phyloP scores from a whole-genome alignment of 2,329 filamentous ascomycete species.

The Paracoccidioides brasiliensis region DNA sequence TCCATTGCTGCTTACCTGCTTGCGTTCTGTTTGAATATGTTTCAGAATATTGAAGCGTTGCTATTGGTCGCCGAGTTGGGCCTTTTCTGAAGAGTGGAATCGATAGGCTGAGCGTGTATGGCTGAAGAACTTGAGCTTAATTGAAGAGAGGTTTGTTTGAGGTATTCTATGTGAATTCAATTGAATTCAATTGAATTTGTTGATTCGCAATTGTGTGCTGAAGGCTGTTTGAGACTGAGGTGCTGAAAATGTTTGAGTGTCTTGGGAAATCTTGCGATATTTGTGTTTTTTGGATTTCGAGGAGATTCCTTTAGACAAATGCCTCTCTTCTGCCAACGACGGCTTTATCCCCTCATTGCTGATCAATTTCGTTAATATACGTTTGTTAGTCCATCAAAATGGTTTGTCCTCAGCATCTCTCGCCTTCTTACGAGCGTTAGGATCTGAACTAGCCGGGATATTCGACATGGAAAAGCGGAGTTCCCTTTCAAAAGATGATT shows the following conservation, averaged over 20 bases:
- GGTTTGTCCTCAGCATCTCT: neutral
- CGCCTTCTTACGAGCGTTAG: neutral
- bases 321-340: neutral
- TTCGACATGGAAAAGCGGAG: constrained; percentile 21
- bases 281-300: constrained; percentile 26
- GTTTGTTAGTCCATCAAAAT: constrained; percentile 13
- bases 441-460: constrained; percentile 22
- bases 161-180: constrained; percentile 7
- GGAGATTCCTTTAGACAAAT: constrained; percentile 12
- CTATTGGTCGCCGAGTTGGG: constrained; percentile 20
- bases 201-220: constrained; percentile 14
- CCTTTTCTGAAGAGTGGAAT: constrained; percentile 9
- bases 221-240: constrained; percentile 21
- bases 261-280: constrained; percentile 23
- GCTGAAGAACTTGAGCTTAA: constrained; percentile 14
- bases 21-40: constrained; percentile 18
- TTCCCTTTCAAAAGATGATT: constrained; percentile 12
- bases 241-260: constrained; percentile 18
- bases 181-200: constrained; percentile 13
- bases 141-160: constrained; percentile 5
- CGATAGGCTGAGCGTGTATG: constrained; percentile 21
- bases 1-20: constrained; percentile 22
- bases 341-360: neutral
- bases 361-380: constrained; percentile 27
- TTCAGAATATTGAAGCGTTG: constrained; percentile 20